Evolutionary conservation across 2,329 filamentous ascomycete genomes (phyloP), one percentile per base, ranked within the genome.

Genomic region (Diaporthe sp.): DNA sequence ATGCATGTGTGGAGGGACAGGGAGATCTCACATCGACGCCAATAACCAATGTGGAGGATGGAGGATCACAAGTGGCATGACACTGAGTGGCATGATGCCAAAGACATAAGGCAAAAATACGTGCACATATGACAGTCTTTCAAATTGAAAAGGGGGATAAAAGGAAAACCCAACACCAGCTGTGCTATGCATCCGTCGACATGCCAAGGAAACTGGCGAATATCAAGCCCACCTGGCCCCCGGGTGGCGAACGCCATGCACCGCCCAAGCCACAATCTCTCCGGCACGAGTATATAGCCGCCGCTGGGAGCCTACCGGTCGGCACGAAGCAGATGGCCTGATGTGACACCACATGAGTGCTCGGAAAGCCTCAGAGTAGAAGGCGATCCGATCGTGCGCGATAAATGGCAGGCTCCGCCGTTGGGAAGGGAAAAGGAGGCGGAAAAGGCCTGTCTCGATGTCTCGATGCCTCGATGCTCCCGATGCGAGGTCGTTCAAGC

Each of bases 251-350:
- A 55, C 7, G 25, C 12, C 12, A 55, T 55, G 25, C 25, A 55
- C 51, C 51, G 51, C 25, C 0, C 39, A 63, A 63, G 60, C 60
- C 60, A 63, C 60, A 63, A 39, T n/a, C 37, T 63, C 60, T 28
- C 9, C 39, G 25, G 28, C 60, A 22, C 39, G 13, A 34, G 34
- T 10, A n/a, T 47, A 47, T 47, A 63, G 60, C 60, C 39, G 60
- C n/a, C 4, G 25, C 17, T 28, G 22, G n/a, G 60, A 28, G n/a
- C 10, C 1, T 42, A 39, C n/a, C 28, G n/a, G 60, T 20, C 39
- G 60, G 60, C 60, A 65, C 61, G 34, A 68, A 47, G 65, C 34
- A 22, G 49, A 68, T 51, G 47, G 65, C 6, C 42, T 67, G 61
- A 51, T 49, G 61, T 49, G 61, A 67, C 44, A 67, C 61, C 42